Evolutionary conservation across 495 filamentous ascomycete species (phyloP).

Genomic region (Penicillium cinerascens): DNA sequence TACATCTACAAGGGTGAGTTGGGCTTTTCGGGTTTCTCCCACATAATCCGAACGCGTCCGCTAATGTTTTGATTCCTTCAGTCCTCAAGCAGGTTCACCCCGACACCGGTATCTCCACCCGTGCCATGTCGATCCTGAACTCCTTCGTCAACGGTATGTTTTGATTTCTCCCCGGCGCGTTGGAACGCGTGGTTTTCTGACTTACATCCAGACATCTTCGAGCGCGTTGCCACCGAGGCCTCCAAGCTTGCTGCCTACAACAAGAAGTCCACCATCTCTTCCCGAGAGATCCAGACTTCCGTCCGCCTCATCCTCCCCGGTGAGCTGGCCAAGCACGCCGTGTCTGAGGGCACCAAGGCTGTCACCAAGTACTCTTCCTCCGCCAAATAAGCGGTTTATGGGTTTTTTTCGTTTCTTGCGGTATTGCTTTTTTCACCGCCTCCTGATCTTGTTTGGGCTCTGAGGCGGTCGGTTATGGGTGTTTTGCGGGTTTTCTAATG

Average conservation of each 20-base stretch:
- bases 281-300: slow-evolving; percentile 98
- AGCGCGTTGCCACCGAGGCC: slow-evolving; percentile 97
- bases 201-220: slow-evolving; percentile 79
- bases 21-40: background rate
- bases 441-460: slow-evolving; percentile 56
- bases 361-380: slow-evolving; percentile 99
- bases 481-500: slow-evolving; percentile 76
- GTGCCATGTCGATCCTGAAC: slow-evolving; percentile 99
- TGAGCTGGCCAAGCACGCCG: slow-evolving; percentile 98
- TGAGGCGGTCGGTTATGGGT: slow-evolving; percentile 61
- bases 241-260: slow-evolving; percentile 99
- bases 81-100: slow-evolving; percentile 99
- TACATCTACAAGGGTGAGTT: slow-evolving; percentile 99
- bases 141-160: slow-evolving; percentile 97
- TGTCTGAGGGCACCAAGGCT: slow-evolving; percentile 99
- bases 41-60: slow-evolving; percentile 16
- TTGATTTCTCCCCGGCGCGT: slow-evolving; percentile 2
- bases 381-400: slow-evolving; percentile 77
- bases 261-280: slow-evolving; percentile 99
- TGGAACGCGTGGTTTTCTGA: slow-evolving; percentile 11
- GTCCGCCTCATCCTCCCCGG: slow-evolving; percentile 96
- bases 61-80: slow-evolving; percentile 44
- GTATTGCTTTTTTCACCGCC: slow-evolving; percentile 50
- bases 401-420: slow-evolving; percentile 42
- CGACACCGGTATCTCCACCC: slow-evolving; percentile 99